These are phyloP conservation scores for Rubia yunnanensis DNA, from an alignment of 257 asterid genomes.

Conservation along the genomic window DNA sequence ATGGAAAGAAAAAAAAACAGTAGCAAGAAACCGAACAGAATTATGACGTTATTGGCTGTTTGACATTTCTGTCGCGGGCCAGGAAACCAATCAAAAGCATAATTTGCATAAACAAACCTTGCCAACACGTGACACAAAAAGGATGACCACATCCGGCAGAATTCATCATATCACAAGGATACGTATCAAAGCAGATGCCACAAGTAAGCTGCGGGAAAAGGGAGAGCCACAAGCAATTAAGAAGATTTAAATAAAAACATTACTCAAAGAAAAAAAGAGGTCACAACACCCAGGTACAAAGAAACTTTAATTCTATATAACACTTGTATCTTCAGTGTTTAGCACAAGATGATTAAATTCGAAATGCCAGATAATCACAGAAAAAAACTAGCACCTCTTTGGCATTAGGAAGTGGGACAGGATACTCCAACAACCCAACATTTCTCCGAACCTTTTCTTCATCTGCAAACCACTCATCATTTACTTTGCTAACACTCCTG, in stretches of 20 bases:
- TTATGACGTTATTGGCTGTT: neutral
- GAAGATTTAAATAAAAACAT: neutral
- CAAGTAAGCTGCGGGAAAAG: constrained; percentile 63
- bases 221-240: neutral
- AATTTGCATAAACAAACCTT: constrained; percentile 36
- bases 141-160: constrained; percentile 92
- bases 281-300: neutral
- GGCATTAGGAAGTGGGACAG: constrained; percentile 18
- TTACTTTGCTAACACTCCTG: constrained; percentile 97
- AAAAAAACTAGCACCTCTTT: constrained; percentile 48
- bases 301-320: neutral
- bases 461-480: constrained; percentile 95
- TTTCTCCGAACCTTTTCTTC: constrained; percentile 76
- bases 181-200: constrained; percentile 87
- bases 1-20: neutral
- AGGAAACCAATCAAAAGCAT: neutral
- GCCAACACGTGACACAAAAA: constrained; percentile 76
- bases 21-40: neutral
- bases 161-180: constrained; percentile 46
- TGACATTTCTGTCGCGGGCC: neutral
- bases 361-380: neutral
- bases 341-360: neutral
- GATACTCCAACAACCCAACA: constrained; percentile 80
- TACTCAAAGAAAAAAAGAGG: neutral
- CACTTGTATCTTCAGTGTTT: neutral